Percentiles rank a stretch among this genome's conserved stretches.
phyloP scores from a whole-genome alignment of 345 rosid genomes.

The Salix udensis region DNA sequence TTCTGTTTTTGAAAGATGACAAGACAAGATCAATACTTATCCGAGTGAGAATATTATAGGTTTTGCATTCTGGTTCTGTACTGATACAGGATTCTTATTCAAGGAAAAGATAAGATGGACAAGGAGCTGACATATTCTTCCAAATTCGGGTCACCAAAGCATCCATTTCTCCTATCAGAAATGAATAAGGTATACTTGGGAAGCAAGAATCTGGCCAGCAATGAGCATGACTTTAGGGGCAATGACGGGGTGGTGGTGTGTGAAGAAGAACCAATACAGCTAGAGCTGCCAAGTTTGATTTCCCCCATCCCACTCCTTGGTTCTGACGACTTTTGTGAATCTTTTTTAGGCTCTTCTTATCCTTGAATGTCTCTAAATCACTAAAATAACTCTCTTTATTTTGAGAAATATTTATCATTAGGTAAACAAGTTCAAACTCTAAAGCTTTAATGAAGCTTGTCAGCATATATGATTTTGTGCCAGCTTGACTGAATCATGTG shows the following conservation, averaged over 20 bases:
- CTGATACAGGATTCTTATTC: not conserved
- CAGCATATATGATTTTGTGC: not conserved
- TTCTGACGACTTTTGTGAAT: no score
- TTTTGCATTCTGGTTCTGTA: conserved; percentile 9
- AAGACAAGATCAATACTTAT: conserved; percentile 24
- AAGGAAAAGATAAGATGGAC: conserved; percentile 12
- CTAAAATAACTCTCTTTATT: not conserved
- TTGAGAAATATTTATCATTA: not conserved
- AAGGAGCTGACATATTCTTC: conserved; percentile 24
- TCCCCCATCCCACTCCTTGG: no score
- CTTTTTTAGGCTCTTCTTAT: not conserved
- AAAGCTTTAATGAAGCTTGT: not conserved
- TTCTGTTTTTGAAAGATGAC: conserved; percentile 20
- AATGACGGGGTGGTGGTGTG: conserved; percentile 2
- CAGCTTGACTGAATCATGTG: conserved; percentile 24
- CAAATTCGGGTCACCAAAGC: conserved; percentile 8
- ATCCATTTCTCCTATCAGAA: not conserved
- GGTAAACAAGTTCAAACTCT: not conserved
- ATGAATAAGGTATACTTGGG: conserved; percentile 6
- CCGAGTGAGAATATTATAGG: conserved; percentile 14
- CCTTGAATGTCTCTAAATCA: not conserved
- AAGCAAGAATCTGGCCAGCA: conserved; percentile 8
- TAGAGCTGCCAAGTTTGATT: no score
- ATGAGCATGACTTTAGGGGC: conserved; percentile 17
- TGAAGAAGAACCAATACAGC: not conserved